Percentiles rank a stretch among this genome's conserved stretches.
Evolutionary conservation across 2,329 filamentous ascomycete species (phyloP).

Genomic region (Ambrosiella beaveri): DNA sequence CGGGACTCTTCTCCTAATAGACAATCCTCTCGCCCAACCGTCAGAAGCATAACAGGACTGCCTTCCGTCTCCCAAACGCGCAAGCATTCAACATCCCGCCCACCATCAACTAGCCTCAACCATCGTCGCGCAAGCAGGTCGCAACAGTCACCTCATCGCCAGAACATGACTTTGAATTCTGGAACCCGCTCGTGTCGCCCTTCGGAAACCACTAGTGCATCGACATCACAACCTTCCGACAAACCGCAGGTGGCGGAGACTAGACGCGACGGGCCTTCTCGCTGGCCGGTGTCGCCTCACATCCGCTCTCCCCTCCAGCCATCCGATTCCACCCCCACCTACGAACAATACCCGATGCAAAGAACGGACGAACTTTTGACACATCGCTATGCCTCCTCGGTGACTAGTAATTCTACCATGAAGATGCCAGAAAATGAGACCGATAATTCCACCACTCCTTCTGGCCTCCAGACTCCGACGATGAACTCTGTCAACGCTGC

Average conservation of each 20-base stretch:
- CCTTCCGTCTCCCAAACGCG: slow-evolving; percentile 33
- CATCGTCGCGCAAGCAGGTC: slow-evolving; percentile 38
- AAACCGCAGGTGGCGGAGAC: slow-evolving; percentile 6
- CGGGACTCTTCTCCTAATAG: slow-evolving; percentile 33
- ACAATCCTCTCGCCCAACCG: slow-evolving; percentile 22
- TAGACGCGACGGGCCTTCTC: slow-evolving; percentile 23
- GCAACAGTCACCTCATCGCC: slow-evolving; percentile 35
- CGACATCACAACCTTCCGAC: slow-evolving; percentile 19
- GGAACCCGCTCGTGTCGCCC: slow-evolving; percentile 33
- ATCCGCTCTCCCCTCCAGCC: slow-evolving; percentile 28
- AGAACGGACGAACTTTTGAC: background rate
- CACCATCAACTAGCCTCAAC: background rate
- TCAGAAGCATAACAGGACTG: slow-evolving; percentile 20
- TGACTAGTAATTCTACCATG: slow-evolving; percentile 8
- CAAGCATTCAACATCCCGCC: slow-evolving; percentile 31
- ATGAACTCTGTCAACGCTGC: slow-evolving; percentile 37
- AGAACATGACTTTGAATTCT: slow-evolving; percentile 22
- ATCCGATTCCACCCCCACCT: background rate
- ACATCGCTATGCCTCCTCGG: slow-evolving; percentile 6
- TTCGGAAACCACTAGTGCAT: slow-evolving; percentile 28
- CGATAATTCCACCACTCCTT: slow-evolving; percentile 30
- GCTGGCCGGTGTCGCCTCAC: slow-evolving; percentile 64
- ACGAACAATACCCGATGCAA: slow-evolving; percentile 6
- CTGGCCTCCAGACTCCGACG: slow-evolving; percentile 42
- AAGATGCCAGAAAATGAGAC: slow-evolving; percentile 32